These are phyloP conservation scores for Platanthera zijinensis DNA, from an alignment of 106 monocot genomes.

Conservation along the genomic window DNA sequence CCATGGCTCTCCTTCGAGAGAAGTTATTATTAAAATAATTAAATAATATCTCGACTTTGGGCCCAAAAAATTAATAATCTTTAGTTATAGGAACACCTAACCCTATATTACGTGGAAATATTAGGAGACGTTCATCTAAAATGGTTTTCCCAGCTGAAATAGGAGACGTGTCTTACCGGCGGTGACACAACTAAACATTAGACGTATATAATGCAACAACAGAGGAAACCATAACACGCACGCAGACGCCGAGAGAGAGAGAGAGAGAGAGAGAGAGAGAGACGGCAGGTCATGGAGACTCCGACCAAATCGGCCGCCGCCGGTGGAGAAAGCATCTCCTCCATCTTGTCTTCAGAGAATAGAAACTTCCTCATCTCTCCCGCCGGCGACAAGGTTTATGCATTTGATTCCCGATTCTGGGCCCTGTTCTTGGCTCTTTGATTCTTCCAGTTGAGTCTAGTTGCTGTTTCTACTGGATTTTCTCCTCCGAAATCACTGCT, in stretches of 20 bases:
- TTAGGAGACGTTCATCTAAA: too few species aligned
- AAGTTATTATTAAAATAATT: too few species aligned
- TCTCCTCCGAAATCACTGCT: not conserved
- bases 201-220: not conserved
- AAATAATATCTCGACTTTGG: too few species aligned
- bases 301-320: not conserved
- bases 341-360: constrained; percentile 23
- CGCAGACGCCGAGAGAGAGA: not conserved
- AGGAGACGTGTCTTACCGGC: not conserved
- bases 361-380: constrained; percentile 41
- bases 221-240: not conserved
- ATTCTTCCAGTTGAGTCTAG: not conserved
- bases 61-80: too few species aligned
- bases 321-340: constrained; percentile 14
- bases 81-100: too few species aligned
- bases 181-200: not conserved
- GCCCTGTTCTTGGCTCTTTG: not conserved
- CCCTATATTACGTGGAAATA: too few species aligned
- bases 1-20: too few species aligned
- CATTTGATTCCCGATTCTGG: not conserved
- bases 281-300: not conserved
- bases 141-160: too few species aligned
- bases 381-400: constrained; percentile 34
- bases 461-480: not conserved
- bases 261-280: constrained; percentile 1